A percentile compares a stretch with the other conserved stretches of the same genome.
These are phyloP conservation scores for Alternaria sp. DNA, from an alignment of 2,329 filamentous ascomycete species.

Conservation along the genomic window DNA sequence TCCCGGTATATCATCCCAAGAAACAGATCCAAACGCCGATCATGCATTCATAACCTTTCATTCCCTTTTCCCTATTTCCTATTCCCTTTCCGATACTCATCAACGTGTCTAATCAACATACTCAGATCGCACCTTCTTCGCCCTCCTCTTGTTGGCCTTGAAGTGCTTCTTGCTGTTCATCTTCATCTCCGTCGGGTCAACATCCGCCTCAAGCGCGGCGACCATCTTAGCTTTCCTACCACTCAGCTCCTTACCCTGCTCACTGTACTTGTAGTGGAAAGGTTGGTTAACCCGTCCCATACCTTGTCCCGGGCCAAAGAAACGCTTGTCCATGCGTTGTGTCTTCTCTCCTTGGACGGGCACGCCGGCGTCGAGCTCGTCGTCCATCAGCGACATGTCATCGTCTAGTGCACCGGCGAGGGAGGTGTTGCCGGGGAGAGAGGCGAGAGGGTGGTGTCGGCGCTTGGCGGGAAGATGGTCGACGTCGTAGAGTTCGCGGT, in stretches of 20 bases:
- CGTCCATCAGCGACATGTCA: slow-evolving; percentile 51
- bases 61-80: no score
- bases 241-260: slow-evolving; percentile 82
- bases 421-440: slow-evolving; percentile 48
- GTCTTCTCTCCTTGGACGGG: slow-evolving; percentile 71
- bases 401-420: slow-evolving; percentile 38
- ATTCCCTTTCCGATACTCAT: no score
- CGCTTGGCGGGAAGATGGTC: slow-evolving; percentile 82
- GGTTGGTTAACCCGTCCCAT: slow-evolving; percentile 74
- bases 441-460: slow-evolving; percentile 65
- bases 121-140: slow-evolving; percentile 57
- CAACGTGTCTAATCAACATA: slow-evolving; percentile 33
- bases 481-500: slow-evolving; percentile 84
- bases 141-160: slow-evolving; percentile 74
- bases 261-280: slow-evolving; percentile 87
- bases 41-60: slow-evolving; percentile 10
- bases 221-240: slow-evolving; percentile 84
- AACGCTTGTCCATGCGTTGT: slow-evolving; percentile 80
- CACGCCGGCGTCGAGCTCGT: slow-evolving; percentile 53
- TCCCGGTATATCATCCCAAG: neutral
- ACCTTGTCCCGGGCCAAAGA: slow-evolving; percentile 74
- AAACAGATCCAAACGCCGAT: slow-evolving; percentile 8
- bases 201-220: slow-evolving; percentile 80
- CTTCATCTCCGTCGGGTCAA: slow-evolving; percentile 80
- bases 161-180: slow-evolving; percentile 90